phyloP scores from a whole-genome alignment of 495 filamentous ascomycete species.

The Penicillium subrubescens region DNA sequence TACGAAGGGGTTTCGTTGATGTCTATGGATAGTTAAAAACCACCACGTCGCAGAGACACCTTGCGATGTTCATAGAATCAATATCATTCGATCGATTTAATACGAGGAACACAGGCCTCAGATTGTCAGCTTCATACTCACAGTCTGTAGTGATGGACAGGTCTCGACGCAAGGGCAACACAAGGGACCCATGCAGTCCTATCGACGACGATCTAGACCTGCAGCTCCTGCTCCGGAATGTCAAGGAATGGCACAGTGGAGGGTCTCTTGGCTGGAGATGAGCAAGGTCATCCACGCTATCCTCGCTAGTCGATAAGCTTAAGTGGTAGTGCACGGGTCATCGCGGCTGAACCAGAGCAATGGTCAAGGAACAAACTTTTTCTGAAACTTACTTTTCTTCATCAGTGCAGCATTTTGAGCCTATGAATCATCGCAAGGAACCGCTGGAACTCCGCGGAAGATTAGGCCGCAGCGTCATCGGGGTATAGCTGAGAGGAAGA shows the following conservation, averaged over 20 bases:
- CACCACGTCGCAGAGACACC: too few relatives aligned
- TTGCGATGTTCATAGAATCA: background rate
- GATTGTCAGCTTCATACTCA: background rate
- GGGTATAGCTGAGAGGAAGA: background rate
- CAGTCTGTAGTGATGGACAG: too few relatives aligned
- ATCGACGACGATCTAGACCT: slow-evolving; percentile 3
- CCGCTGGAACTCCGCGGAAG: background rate
- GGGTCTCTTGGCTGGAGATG: background rate
- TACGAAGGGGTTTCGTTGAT: background rate
- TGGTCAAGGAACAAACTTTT: slow-evolving; percentile 9
- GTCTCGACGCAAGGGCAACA: slow-evolving; percentile 5
- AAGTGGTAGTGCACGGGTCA: slow-evolving; percentile 13
- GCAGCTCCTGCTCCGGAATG: background rate
- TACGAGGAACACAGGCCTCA: background rate
- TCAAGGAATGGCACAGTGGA: background rate
- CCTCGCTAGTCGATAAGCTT: slow-evolving; percentile 14
- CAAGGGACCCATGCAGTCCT: background rate
- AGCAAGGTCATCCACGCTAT: slow-evolving; percentile 3
- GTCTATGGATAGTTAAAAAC: background rate
- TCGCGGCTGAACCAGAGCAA: slow-evolving; percentile 4
- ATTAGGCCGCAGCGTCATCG: slow-evolving; percentile 4
- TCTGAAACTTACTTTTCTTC: background rate
- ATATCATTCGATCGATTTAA: background rate
- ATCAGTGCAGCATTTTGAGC: background rate
- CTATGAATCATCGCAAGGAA: slow-evolving; percentile 9